Evolutionary conservation across 495 filamentous ascomycete genomes (phyloP).

Genomic region (Talaromyces nanjingensis): DNA sequence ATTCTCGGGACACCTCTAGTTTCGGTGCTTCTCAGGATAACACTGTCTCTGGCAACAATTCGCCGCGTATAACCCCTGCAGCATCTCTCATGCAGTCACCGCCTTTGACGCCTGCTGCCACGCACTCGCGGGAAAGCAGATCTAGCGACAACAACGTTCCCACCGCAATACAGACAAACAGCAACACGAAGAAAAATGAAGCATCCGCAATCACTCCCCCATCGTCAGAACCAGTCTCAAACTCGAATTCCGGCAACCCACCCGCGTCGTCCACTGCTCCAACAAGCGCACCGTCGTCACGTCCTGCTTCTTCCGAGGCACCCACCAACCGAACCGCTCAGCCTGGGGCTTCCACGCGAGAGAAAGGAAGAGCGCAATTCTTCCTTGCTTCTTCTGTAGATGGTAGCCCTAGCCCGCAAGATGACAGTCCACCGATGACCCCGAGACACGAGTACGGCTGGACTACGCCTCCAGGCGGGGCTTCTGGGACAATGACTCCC

Average conservation of each 20-base stretch:
- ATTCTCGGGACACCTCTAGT: slow-evolving; percentile 38
- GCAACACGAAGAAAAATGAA: slow-evolving; percentile 26
- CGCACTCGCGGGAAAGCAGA: slow-evolving; percentile 46
- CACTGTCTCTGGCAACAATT: slow-evolving; percentile 31
- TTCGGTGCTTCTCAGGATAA: slow-evolving; percentile 32
- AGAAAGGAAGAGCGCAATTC: slow-evolving; percentile 63
- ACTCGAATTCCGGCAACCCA: slow-evolving; percentile 12
- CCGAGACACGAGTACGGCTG: slow-evolving; percentile 51
- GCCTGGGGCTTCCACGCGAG: slow-evolving; percentile 35
- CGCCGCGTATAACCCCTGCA: slow-evolving; percentile 41
- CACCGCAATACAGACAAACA: slow-evolving; percentile 17
- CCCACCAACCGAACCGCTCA: slow-evolving; percentile 24
- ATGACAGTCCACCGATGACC: slow-evolving; percentile 47
- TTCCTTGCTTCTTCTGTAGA: slow-evolving; percentile 60
- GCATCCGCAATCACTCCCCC: slow-evolving; percentile 59
- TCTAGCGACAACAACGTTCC: slow-evolving; percentile 17
- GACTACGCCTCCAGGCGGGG: slow-evolving; percentile 48
- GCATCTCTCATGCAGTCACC: slow-evolving; percentile 72
- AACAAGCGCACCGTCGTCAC: slow-evolving; percentile 33
- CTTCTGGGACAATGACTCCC: slow-evolving; percentile 67
- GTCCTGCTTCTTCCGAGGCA: slow-evolving; percentile 41
- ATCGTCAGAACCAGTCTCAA: slow-evolving; percentile 43
- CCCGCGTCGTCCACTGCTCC: slow-evolving; percentile 26
- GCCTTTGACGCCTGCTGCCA: slow-evolving; percentile 80
- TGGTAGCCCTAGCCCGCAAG: slow-evolving; percentile 29